Percentiles rank a stretch among this genome's conserved stretches.
Evolutionary conservation across 129 eudicot genomes (phyloP).

Genomic region (Kitagawia praeruptora): DNA sequence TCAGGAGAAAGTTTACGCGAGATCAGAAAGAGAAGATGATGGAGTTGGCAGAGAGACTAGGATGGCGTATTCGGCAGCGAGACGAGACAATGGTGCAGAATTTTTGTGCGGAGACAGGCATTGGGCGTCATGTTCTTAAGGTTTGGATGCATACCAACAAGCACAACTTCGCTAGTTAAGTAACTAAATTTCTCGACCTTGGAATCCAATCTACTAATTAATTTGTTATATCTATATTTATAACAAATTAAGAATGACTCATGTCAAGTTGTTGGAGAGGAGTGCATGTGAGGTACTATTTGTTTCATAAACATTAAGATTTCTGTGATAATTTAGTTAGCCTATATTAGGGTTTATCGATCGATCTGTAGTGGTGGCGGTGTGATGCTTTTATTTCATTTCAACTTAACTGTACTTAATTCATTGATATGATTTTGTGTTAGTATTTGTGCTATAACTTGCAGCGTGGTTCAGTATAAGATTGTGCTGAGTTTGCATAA

Average conservation of each 20-base stretch:
- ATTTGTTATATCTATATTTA: background rate
- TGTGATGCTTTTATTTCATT: too few species aligned
- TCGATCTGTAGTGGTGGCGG: too few species aligned
- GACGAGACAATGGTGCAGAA: conserved; percentile 55
- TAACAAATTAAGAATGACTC: background rate
- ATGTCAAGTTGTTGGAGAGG: background rate
- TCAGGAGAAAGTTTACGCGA: conserved; percentile 57
- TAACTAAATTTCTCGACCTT: background rate
- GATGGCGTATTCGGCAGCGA: conserved; percentile 64
- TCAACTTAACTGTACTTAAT: too few species aligned
- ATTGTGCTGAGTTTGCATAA: too few species aligned
- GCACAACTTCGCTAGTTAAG: conserved; percentile 29
- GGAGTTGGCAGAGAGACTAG: conserved; percentile 57
- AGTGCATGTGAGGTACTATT: background rate
- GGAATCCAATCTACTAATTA: background rate
- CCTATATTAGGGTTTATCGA: too few species aligned
- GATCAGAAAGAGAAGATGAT: conserved; percentile 77
- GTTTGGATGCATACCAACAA: conserved; percentile 96
- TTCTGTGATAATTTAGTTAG: too few species aligned
- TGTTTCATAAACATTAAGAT: background rate
- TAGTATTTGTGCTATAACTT: background rate
- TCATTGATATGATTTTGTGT: too few species aligned
- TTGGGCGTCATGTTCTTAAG: conserved; percentile 69
- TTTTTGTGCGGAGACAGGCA: conserved; percentile 55
- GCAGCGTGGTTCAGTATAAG: too few species aligned